Evolutionary conservation across 2,329 filamentous ascomycete genomes (phyloP), one percentile per base, ranked within the genome.

Genomic region (Mycosphaerelloides madeirae): DNA sequence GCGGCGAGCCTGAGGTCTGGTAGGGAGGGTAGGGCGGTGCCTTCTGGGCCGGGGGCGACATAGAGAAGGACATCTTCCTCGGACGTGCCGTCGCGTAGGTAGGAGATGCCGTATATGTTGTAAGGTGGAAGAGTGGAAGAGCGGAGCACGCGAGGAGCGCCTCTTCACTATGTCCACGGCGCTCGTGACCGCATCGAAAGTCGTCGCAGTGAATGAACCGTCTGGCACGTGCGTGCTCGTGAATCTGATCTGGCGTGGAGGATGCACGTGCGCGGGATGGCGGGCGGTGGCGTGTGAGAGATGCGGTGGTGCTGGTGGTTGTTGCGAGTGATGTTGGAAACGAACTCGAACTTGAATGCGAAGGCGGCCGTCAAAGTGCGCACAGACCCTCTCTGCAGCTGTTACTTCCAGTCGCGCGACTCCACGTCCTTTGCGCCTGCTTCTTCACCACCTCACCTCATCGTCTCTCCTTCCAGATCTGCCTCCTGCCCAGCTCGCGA

Each of bases 1-100:
- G 31, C 18, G 59, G 58, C 28, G 59, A 61, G 16, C 41, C 48
- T 41, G 56, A 46, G 29, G 46, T 80, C 50, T 81, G 83, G 65
- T 79, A 86, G 20, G 60, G 59, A 28, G 58, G 54, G 38, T 56
- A 62, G 15, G 60, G 57, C 33, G 58, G 56, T 34, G 54, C 41
- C 50, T 59, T 59, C 42, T 54, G 53, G 15, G 50, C 43, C 32
- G 53, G 59, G 44, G 61, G 61, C 33, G 62, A 61, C 57, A 62
- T 61, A 38, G 56, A 53, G 44, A 53, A 56, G 15, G 56, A 58
- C 56, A 59, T 59, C 31, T n/a, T 51, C 44, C 29, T 18, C 22
- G 34, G 37, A 33, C 29, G 35, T 15, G 38, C 39, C 38, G 43
- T 38, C 38, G 43, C 39, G 34, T 12, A 15, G 33, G 36, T 35